Percentiles rank a stretch among this genome's conserved stretches.
Evolutionary conservation across 306 rosid species (phyloP).

Genomic region (Vigna angularis): DNA sequence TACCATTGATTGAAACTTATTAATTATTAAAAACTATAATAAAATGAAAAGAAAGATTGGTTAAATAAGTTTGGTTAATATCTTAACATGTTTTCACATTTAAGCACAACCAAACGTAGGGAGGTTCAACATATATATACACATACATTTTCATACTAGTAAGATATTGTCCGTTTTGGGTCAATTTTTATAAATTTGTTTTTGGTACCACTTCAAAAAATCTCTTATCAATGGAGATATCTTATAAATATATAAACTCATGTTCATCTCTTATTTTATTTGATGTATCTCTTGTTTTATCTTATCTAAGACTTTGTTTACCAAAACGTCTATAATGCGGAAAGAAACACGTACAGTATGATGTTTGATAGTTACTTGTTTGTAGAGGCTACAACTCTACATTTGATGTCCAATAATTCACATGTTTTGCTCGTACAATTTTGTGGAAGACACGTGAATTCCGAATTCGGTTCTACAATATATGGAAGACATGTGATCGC

Average conservation of each 20-base stretch:
- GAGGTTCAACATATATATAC: too few species aligned
- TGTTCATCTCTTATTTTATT: too few species aligned
- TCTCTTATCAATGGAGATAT: accelerated
- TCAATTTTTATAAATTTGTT: too few species aligned
- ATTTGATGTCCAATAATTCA: conserved; percentile 8
- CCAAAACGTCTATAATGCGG: not conserved
- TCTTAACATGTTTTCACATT: too few species aligned
- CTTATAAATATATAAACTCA: too few species aligned
- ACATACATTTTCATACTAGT: too few species aligned
- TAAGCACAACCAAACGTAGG: not conserved
- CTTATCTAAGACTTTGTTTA: too few species aligned
- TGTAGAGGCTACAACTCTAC: not conserved
- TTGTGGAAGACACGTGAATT: not conserved
- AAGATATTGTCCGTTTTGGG: too few species aligned
- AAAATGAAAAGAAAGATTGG: too few species aligned
- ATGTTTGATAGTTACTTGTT: not conserved
- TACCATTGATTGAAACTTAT: not conserved
- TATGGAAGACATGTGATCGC: not conserved
- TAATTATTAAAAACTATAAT: too few species aligned
- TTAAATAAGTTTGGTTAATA: not conserved
- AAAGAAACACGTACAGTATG: not conserved
- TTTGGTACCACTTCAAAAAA: too few species aligned
- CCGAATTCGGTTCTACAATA: not conserved
- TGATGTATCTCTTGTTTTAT: too few species aligned
- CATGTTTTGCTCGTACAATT: not conserved